Conservation (phyloP, 805 yeast genomes). For the Hanseniaspora pseudoguilliermondii region DNA sequence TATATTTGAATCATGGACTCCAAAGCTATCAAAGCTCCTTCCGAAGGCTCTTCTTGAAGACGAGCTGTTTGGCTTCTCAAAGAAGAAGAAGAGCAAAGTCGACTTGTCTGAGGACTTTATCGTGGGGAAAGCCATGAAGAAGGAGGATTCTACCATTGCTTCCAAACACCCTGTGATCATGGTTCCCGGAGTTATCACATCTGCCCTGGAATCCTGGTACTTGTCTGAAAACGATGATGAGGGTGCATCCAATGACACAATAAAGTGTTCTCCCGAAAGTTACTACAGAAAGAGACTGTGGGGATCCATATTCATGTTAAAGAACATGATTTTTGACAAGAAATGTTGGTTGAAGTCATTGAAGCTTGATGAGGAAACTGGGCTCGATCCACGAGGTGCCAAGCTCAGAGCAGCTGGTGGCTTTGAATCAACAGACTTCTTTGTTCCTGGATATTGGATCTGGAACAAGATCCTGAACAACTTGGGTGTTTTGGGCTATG, state of each 20-base stretch:
- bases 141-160: constrained; percentile 34
- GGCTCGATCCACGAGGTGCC: constrained; percentile 78
- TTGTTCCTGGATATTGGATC: constrained; percentile 95
- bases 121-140: constrained; percentile 57
- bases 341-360: constrained; percentile 87
- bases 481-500: constrained; percentile 86
- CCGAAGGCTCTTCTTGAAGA: constrained; percentile 45
- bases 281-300: constrained; percentile 87
- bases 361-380: constrained; percentile 80
- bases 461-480: constrained; percentile 96
- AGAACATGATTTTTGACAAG: constrained; percentile 84
- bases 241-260: background rate
- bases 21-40: constrained; percentile 29
- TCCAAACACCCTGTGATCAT: constrained; percentile 70
- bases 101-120: constrained; percentile 75
- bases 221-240: constrained; percentile 50
- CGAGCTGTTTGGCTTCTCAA: constrained; percentile 33
- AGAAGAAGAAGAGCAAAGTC: constrained; percentile 18
- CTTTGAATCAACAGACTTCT: constrained; percentile 91
- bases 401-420: constrained; percentile 87
- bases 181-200: constrained; percentile 93
- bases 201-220: constrained; percentile 93
- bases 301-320: constrained; percentile 94
- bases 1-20: constrained; percentile 61
- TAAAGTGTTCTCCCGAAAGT: constrained; percentile 56